These are phyloP conservation scores for Aspergillus felis DNA, from an alignment of 2,329 filamentous ascomycete species.

Conservation along the genomic window DNA sequence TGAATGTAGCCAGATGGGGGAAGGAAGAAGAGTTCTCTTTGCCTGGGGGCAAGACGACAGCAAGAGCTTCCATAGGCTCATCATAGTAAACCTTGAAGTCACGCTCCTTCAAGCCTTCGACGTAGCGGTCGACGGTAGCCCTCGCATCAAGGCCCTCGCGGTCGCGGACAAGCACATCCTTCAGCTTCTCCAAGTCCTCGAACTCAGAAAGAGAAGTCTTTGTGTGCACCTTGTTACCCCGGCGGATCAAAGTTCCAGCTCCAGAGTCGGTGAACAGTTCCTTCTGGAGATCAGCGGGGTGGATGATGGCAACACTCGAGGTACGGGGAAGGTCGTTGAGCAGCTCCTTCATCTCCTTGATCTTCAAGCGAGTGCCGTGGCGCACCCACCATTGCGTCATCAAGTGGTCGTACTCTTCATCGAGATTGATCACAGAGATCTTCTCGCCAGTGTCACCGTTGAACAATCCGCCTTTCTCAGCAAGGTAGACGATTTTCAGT, in stretches of 20 bases:
- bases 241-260: conserved; percentile 85
- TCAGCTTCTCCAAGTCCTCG: conserved; percentile 69
- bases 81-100: conserved; percentile 94
- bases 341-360: conserved; percentile 94
- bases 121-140: conserved; percentile 80
- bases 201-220: conserved; percentile 70
- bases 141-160: conserved; percentile 76
- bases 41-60: conserved; percentile 74
- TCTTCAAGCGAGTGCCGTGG: conserved; percentile 93
- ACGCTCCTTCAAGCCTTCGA: conserved; percentile 70
- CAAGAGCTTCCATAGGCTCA: conserved; percentile 87
- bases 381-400: conserved; percentile 95
- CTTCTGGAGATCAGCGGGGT: conserved; percentile 91
- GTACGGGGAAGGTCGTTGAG: conserved; percentile 83
- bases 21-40: conserved; percentile 56
- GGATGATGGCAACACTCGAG: conserved; percentile 95
- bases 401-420: conserved; percentile 89
- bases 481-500: conserved; percentile 96
- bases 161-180: conserved; percentile 77
- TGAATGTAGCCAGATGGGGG: conserved; percentile 83
- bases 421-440: conserved; percentile 95
- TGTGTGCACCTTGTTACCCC: conserved; percentile 83
- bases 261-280: conserved; percentile 96
- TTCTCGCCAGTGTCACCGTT: conserved; percentile 91
- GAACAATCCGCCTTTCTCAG: conserved; percentile 94